Conservation (phyloP, 2,329 filamentous ascomycete genomes). For the Seiridium unicorne region DNA sequence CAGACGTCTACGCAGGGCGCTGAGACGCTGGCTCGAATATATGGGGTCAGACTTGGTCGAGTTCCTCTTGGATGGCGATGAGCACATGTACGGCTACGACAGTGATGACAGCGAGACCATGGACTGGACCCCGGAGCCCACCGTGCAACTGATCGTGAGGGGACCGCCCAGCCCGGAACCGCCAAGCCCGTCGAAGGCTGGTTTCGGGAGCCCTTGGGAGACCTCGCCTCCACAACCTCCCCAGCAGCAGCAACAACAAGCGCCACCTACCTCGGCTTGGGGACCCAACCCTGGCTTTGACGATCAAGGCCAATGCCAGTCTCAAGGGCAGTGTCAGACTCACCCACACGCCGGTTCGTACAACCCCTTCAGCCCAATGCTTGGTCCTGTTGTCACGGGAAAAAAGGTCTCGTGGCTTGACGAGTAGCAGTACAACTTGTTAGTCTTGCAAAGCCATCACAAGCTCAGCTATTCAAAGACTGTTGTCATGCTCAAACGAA, state of each 20-base stretch:
- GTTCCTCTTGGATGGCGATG: neutral
- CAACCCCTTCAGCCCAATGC: no score
- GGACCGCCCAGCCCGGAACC: neutral
- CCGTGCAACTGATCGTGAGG: neutral
- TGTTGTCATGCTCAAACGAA: no score
- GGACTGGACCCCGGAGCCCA: conserved; percentile 2
- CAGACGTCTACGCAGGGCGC: neutral
- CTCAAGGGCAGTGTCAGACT: neutral
- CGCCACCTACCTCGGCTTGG: neutral
- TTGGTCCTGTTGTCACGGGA: no score
- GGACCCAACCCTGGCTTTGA: neutral
- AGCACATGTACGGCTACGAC: neutral
- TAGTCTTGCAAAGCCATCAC: no score
- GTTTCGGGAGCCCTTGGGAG: neutral
- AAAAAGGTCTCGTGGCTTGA: no score
- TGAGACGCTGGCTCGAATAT: neutral
- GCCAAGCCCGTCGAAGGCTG: neutral
- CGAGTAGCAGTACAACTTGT: no score
- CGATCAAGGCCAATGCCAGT: neutral
- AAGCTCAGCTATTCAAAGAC: no score
- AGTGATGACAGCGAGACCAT: neutral
- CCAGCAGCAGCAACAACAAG: neutral
- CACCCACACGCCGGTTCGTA: neutral
- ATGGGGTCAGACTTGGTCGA: neutral
- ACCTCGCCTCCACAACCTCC: neutral